These are phyloP conservation scores for Parafenestella ontariensis DNA, from an alignment of 2,329 filamentous ascomycete genomes.

Conservation along the genomic window DNA sequence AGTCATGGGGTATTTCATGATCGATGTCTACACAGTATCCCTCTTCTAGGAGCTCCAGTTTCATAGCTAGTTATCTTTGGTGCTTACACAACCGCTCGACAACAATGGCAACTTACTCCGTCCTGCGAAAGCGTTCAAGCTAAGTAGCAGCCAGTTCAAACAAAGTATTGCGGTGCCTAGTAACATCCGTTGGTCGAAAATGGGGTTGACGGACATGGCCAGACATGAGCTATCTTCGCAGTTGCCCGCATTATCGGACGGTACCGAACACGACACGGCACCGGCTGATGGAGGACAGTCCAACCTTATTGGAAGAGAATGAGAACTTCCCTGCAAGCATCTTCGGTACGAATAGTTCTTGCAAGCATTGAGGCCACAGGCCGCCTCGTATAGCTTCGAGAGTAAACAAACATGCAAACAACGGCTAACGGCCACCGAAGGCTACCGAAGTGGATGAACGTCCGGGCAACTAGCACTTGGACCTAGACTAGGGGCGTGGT, in stretches of 20 bases:
- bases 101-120: too few species aligned
- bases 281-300: constrained; percentile 1
- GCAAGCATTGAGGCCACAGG: not conserved
- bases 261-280: not conserved
- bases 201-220: not conserved
- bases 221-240: constrained; percentile 2
- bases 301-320: not conserved
- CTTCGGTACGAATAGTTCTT: constrained; percentile 9
- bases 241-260: constrained; percentile 3
- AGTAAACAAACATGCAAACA: constrained; percentile 4
- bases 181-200: too few species aligned
- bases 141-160: too few species aligned
- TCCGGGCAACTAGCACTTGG: not conserved
- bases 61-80: too few species aligned
- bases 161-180: too few species aligned
- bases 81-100: too few species aligned
- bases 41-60: too few species aligned
- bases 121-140: too few species aligned
- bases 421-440: not conserved
- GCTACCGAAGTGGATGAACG: not conserved
- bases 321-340: constrained; percentile 3
- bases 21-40: too few species aligned
- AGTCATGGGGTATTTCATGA: too few species aligned
- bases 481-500: not conserved
- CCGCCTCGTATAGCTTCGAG: not conserved